Evolutionary conservation across 805 yeast genomes (phyloP).

Genomic region (Cyberlindnera saturnus): DNA sequence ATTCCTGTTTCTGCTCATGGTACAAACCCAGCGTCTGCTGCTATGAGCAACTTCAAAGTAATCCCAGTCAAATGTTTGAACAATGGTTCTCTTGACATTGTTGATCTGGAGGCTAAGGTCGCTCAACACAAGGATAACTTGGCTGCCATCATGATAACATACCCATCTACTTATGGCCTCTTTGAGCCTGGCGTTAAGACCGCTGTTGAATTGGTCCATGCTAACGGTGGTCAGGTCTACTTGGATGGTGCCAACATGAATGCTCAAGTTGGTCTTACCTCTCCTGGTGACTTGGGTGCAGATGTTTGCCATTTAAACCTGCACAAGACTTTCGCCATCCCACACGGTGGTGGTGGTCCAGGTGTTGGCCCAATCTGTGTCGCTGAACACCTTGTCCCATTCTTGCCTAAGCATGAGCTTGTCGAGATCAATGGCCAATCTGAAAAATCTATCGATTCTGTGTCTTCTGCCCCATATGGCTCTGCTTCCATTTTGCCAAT

Average conservation of each 20-base stretch:
- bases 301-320: constrained; percentile 96
- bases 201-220: constrained; percentile 83
- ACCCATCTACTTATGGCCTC: constrained; percentile 95
- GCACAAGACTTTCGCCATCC: constrained; percentile 96
- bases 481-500: constrained; percentile 91
- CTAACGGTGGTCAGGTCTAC: constrained; percentile 90
- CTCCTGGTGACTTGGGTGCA: constrained; percentile 97
- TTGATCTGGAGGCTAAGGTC: constrained; percentile 70
- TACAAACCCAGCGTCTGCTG: constrained; percentile 97
- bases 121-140: constrained; percentile 58
- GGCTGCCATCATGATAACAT: constrained; percentile 94
- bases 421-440: constrained; percentile 37
- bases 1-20: constrained; percentile 98
- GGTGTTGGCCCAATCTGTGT: constrained; percentile 99
- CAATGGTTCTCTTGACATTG: constrained; percentile 82
- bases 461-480: constrained; percentile 92
- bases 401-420: constrained; percentile 74
- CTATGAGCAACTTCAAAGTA: constrained; percentile 94
- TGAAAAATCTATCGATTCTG: constrained; percentile 59
- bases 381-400: constrained; percentile 68
- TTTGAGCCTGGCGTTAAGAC: constrained; percentile 86
- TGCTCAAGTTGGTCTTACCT: constrained; percentile 95
- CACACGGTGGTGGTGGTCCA: constrained; percentile 99
- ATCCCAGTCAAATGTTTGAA: constrained; percentile 82
- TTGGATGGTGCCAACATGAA: constrained; percentile 99